phyloP scores from a whole-genome alignment of 1,284 basidiomycete genomes.

The Fomitopsis schrenkii region DNA sequence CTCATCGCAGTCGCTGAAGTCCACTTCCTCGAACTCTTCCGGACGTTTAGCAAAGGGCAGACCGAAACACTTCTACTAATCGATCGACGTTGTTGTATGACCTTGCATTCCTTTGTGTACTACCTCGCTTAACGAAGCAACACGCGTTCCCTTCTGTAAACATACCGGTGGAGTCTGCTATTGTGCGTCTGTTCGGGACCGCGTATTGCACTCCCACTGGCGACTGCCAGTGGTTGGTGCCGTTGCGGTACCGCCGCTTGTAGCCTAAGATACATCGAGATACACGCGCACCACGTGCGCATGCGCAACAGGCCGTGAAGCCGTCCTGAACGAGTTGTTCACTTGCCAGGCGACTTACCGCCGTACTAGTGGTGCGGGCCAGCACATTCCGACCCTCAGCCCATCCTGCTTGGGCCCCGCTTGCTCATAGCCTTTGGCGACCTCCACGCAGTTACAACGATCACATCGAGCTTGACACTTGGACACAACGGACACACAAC shows the following conservation, averaged over 20 bases:
- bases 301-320: not conserved
- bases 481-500: not conserved
- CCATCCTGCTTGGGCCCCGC: not conserved
- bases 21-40: slow-evolving; percentile 12
- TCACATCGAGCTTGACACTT: not conserved
- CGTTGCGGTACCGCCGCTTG: not conserved
- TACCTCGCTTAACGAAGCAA: not conserved
- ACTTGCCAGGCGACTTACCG: not conserved
- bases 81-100: not conserved
- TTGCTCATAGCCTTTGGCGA: not conserved
- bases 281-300: not conserved
- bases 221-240: not conserved
- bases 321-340: not conserved
- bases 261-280: not conserved
- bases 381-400: not conserved
- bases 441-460: not conserved
- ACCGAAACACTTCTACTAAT: slow-evolving; percentile 5
- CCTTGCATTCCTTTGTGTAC: not conserved
- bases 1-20: slow-evolving; percentile 1
- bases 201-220: not conserved
- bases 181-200: not conserved
- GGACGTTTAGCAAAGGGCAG: slow-evolving; percentile 18
- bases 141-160: not conserved
- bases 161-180: not conserved
- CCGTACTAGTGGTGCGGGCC: not conserved